These are phyloP conservation scores for Dictyostelium purpureum DNA, from an alignment of 78 protist genomes.

Conservation along the genomic window DNA sequence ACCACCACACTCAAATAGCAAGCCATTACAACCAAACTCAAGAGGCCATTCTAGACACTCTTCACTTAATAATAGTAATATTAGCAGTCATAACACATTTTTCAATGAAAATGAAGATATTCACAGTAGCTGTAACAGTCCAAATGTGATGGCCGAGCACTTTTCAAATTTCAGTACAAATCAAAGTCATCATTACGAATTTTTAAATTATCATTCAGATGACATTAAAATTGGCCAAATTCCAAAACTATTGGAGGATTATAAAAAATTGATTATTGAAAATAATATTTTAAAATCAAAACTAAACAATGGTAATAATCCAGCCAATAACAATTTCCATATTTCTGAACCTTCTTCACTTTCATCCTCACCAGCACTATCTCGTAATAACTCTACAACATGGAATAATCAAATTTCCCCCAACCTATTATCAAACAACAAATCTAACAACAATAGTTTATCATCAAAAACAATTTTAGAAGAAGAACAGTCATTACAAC, in stretches of 20 bases:
- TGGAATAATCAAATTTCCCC: not conserved
- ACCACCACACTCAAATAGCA: not conserved
- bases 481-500: too few relatives aligned
- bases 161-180: too few relatives aligned
- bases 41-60: constrained; percentile 59
- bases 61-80: not conserved
- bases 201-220: constrained; percentile 47
- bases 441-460: not conserved
- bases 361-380: constrained; percentile 66
- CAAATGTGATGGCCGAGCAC: not conserved
- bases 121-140: not conserved
- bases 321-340: not conserved
- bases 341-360: constrained; percentile 52
- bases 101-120: not conserved
- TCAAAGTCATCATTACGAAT: constrained; percentile 15
- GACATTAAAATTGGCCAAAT: constrained; percentile 74
- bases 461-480: not conserved
- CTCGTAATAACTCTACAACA: constrained; percentile 21
- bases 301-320: not conserved
- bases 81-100: not conserved
- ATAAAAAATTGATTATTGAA: constrained; percentile 55
- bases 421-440: not conserved
- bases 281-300: constrained; percentile 55
- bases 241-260: constrained; percentile 45
- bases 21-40: not conserved